Percentiles rank a stretch among this genome's conserved stretches.
phyloP scores from a whole-genome alignment of 768 basidiomycete genomes.

The Termitomyces sp. region DNA sequence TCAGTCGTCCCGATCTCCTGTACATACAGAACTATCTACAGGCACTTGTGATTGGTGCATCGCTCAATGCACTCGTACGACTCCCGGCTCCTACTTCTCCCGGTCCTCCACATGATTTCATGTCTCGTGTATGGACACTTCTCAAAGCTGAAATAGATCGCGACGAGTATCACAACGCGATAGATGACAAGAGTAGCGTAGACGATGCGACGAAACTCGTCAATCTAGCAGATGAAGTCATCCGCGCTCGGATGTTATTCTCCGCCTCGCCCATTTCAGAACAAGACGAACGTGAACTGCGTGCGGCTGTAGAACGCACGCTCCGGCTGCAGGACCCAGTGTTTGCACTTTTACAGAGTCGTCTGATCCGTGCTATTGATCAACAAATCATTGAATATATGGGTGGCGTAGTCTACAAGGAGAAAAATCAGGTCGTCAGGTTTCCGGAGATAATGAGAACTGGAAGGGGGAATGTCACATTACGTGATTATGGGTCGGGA shows the following conservation, averaged over 20 bases:
- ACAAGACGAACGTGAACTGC: constrained; percentile 50
- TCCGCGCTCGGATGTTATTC: constrained; percentile 44
- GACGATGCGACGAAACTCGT: constrained; percentile 47
- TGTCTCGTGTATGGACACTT: constrained; percentile 62
- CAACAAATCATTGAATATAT: constrained; percentile 10
- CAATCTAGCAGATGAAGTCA: constrained; percentile 73
- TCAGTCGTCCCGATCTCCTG: constrained; percentile 50
- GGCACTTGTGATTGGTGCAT: constrained; percentile 63
- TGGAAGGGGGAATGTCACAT: constrained; percentile 22
- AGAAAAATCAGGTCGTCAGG: neutral
- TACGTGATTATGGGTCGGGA: constrained; percentile 1
- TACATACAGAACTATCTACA: constrained; percentile 69
- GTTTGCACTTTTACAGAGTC: constrained; percentile 57
- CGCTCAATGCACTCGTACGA: constrained; percentile 54
- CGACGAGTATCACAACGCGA: constrained; percentile 15
- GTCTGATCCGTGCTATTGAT: constrained; percentile 45
- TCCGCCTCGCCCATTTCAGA: constrained; percentile 20
- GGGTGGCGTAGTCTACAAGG: neutral
- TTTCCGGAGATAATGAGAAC: constrained; percentile 35
- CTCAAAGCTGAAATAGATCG: constrained; percentile 54
- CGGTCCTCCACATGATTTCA: constrained; percentile 35
- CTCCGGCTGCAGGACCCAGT: constrained; percentile 63
- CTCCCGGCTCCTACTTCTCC: constrained; percentile 18
- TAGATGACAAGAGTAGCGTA: neutral
- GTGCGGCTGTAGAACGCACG: constrained; percentile 61